Evolutionary conservation across 345 rosid species (phyloP).

Genomic region (Lepidium africanum): DNA sequence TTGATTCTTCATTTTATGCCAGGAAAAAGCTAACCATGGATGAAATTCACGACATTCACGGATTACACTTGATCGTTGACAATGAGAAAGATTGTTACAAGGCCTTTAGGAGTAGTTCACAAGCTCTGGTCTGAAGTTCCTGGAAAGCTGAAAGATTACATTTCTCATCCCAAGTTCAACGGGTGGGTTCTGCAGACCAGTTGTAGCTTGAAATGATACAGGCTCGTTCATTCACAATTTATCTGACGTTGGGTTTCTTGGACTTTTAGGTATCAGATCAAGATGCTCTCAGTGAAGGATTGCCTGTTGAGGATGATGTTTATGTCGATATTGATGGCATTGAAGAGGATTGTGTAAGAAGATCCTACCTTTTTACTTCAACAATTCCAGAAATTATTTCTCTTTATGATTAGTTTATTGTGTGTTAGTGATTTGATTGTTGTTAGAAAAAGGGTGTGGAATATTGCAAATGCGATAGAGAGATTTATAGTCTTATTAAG

Average conservation of each 20-base stretch:
- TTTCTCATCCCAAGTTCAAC: conserved; percentile 62
- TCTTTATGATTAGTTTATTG: background rate
- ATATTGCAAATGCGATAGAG: background rate
- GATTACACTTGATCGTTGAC: conserved; percentile 80
- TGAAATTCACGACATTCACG: conserved; percentile 92
- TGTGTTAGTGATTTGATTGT: background rate
- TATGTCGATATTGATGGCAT: conserved; percentile 51
- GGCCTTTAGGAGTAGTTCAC: conserved; percentile 62
- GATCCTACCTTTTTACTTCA: background rate
- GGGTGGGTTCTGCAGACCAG: conserved; percentile 48
- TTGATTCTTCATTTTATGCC: background rate
- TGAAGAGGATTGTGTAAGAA: conserved; percentile 48
- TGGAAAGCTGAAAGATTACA: conserved; percentile 85
- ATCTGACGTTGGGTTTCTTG: conserved; percentile 16
- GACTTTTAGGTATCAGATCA: conserved; percentile 52
- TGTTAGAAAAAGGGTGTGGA: background rate
- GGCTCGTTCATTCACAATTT: background rate
- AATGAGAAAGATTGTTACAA: conserved; percentile 71
- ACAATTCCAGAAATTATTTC: background rate
- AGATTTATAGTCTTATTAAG: background rate
- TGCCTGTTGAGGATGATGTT: conserved; percentile 33
- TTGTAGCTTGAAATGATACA: background rate
- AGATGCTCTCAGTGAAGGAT: conserved; percentile 34
- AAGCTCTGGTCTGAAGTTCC: conserved; percentile 83
- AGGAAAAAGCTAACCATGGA: conserved; percentile 85